These are phyloP conservation scores for Colletotrichum cuscutae DNA, from an alignment of 2,329 filamentous ascomycete species.

Conservation along the genomic window DNA sequence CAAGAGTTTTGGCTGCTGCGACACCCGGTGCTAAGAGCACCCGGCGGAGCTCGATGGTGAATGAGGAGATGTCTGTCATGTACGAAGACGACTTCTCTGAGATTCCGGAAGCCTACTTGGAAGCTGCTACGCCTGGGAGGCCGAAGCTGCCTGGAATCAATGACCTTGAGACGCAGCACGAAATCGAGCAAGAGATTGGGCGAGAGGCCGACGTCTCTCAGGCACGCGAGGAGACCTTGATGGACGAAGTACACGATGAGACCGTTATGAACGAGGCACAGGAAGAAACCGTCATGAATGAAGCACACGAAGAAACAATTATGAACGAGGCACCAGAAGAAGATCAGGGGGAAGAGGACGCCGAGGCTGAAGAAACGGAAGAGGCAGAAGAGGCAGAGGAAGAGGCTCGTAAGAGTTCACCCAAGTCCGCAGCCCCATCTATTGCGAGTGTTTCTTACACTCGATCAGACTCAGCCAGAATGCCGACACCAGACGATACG, in stretches of 20 bases:
- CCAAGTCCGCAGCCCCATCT: slow-evolving; percentile 37
- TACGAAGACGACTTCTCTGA: slow-evolving; percentile 69
- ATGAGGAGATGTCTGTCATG: slow-evolving; percentile 44
- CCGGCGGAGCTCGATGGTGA: slow-evolving; percentile 27
- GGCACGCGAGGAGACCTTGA: background rate
- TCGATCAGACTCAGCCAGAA: slow-evolving; percentile 53
- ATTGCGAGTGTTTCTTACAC: slow-evolving; percentile 44
- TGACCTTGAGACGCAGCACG: slow-evolving; percentile 26
- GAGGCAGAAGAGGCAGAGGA: slow-evolving; percentile 21
- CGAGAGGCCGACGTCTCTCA: background rate
- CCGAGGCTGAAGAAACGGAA: slow-evolving; percentile 18
- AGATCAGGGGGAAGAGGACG: slow-evolving; percentile 12
- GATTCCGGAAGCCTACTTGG: slow-evolving; percentile 62
- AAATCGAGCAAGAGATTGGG: background rate
- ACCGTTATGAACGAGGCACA: background rate
- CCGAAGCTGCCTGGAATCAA: slow-evolving; percentile 31
- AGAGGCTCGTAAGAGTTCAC: slow-evolving; percentile 20
- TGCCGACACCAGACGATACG: slow-evolving; percentile 65
- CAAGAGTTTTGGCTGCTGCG: slow-evolving; percentile 44
- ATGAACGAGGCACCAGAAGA: background rate
- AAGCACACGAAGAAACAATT: background rate
- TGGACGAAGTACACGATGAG: background rate
- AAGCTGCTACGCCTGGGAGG: slow-evolving; percentile 57
- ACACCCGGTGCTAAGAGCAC: slow-evolving; percentile 39
- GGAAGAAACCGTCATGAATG: background rate